Evolutionary conservation across 176 grass and related monocot genomes (phyloP).

Genomic region (Areca catechu): DNA sequence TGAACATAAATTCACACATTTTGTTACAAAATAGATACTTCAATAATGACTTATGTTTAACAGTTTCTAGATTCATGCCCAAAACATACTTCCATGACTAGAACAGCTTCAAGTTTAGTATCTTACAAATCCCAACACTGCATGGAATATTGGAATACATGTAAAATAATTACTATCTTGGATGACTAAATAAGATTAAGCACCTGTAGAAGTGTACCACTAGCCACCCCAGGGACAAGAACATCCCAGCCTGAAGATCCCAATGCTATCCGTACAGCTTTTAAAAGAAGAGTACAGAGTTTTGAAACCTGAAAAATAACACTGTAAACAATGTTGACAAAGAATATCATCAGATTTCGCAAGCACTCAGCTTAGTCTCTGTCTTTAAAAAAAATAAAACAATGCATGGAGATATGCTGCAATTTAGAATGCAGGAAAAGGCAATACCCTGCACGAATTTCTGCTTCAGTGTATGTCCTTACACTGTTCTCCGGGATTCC

Average conservation of each 20-base stretch:
- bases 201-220: slow-evolving; percentile 76
- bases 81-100: no score
- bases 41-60: no score
- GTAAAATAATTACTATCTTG: no score
- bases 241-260: slow-evolving; percentile 79
- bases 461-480: slow-evolving; percentile 88
- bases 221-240: slow-evolving; percentile 82
- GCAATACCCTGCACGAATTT: slow-evolving; percentile 91
- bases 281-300: slow-evolving; percentile 70
- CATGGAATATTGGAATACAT: no score
- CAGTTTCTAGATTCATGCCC: no score
- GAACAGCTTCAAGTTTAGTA: no score
- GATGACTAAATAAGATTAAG: not conserved
- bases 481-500: slow-evolving; percentile 90
- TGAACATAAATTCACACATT: no score
- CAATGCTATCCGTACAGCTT: slow-evolving; percentile 52
- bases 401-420: not conserved
- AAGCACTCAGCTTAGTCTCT: not conserved
- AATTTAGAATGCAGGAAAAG: slow-evolving; percentile 3
- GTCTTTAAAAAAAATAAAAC: no score
- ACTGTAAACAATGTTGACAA: slow-evolving; percentile 34
- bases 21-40: no score
- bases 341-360: slow-evolving; percentile 1
- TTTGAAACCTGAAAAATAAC: slow-evolving; percentile 97
- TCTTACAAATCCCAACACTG: no score